phyloP scores from a whole-genome alignment of 2,329 filamentous ascomycete species.

The Trichoderma afroharzianum region DNA sequence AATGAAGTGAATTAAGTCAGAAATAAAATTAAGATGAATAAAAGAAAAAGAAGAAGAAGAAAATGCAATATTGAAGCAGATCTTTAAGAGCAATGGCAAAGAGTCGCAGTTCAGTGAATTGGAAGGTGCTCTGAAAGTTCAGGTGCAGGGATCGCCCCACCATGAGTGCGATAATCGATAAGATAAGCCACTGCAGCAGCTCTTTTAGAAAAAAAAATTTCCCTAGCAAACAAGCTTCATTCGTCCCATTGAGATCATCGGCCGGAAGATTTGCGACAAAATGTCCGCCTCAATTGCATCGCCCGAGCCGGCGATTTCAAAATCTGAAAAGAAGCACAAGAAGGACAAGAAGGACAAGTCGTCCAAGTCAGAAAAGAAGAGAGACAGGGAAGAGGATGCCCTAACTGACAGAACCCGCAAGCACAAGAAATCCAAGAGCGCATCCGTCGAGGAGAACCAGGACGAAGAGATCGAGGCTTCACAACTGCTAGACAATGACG shows the following conservation, averaged over 20 bases:
- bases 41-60: background rate
- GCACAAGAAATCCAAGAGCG: constrained; percentile 50
- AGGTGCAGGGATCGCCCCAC: background rate
- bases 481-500: constrained; percentile 25
- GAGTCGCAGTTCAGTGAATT: background rate
- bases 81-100: background rate
- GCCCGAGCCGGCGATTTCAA: constrained; percentile 29
- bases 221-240: constrained; percentile 3
- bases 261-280: background rate
- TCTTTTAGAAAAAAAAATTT: constrained; percentile 13
- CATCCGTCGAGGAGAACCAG: constrained; percentile 32
- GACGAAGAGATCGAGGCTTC: constrained; percentile 17
- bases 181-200: constrained; percentile 9
- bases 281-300: constrained; percentile 27
- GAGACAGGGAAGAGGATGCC: constrained; percentile 42
- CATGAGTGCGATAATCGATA: constrained; percentile 18
- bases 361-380: constrained; percentile 41
- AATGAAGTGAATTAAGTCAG: background rate
- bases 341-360: constrained; percentile 37
- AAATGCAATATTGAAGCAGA: background rate
- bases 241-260: background rate
- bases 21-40: background rate
- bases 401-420: constrained; percentile 41
- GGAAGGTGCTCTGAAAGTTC: background rate
- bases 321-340: constrained; percentile 39